phyloP scores from a whole-genome alignment of 2,329 filamentous ascomycete genomes.

The Penicillium sp. region DNA sequence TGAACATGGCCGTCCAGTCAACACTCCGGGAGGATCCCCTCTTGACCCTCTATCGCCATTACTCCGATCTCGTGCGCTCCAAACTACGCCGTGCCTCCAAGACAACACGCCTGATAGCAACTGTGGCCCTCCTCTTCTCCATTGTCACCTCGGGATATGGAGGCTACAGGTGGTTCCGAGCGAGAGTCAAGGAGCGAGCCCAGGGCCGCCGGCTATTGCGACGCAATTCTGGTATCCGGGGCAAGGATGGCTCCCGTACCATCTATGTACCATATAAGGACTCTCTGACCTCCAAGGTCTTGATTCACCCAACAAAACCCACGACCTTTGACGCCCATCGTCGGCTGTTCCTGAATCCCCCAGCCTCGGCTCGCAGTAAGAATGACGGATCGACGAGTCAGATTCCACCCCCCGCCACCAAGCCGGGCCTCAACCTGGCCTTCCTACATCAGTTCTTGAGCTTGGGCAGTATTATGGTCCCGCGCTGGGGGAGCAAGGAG shows the following conservation, averaged over 20 bases:
- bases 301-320: conserved; percentile 84
- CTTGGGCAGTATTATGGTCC: conserved; percentile 96
- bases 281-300: conserved; percentile 75
- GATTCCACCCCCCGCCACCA: conserved; percentile 85
- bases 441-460: conserved; percentile 97
- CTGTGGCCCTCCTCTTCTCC: conserved; percentile 72
- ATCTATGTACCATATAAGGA: conserved; percentile 94
- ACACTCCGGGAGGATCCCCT: conserved; percentile 75
- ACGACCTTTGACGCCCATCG: conserved; percentile 97
- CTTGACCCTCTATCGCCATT: conserved; percentile 58
- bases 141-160: conserved; percentile 81
- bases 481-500: conserved; percentile 93
- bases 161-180: conserved; percentile 74
- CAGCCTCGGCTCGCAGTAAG: conserved; percentile 74
- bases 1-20: conserved; percentile 80
- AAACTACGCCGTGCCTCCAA: conserved; percentile 66
- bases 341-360: conserved; percentile 87
- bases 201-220: conserved; percentile 80
- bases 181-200: conserved; percentile 73
- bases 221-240: conserved; percentile 87
- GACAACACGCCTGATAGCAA: conserved; percentile 72
- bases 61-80: conserved; percentile 51
- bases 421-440: conserved; percentile 90
- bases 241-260: conserved; percentile 91
- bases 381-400: conserved; percentile 62